Conservation (phyloP, 2,329 filamentous ascomycete genomes). For the Piedraia hortae region DNA sequence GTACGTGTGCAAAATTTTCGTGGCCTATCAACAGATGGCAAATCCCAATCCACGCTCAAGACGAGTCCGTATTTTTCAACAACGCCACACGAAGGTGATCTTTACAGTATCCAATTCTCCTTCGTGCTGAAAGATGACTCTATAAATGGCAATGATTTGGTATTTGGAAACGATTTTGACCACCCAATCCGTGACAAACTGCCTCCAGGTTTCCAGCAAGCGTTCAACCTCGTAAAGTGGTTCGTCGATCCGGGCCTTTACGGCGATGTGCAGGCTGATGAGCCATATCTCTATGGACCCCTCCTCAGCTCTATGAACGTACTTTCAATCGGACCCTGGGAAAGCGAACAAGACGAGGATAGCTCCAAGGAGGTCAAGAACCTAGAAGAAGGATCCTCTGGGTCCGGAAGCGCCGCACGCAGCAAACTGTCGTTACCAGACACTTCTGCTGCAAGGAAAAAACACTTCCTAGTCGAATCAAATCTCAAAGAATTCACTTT, state of each 20-base stretch:
- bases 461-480: constrained; percentile 29
- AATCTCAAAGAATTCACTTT: constrained; percentile 31
- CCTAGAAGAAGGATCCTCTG: constrained; percentile 25
- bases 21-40: constrained; percentile 39
- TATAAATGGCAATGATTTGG: constrained; percentile 44
- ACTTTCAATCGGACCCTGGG: constrained; percentile 33
- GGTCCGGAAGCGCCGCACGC: constrained; percentile 17
- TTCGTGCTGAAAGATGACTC: constrained; percentile 42
- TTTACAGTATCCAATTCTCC: constrained; percentile 59
- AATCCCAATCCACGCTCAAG: constrained; percentile 17
- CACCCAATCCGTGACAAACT: constrained; percentile 63
- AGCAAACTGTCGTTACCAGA: constrained; percentile 15
- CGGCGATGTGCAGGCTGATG: constrained; percentile 66
- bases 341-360: constrained; percentile 10
- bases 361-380: constrained; percentile 31
- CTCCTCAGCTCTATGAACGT: constrained; percentile 57
- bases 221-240: constrained; percentile 66
- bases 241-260: constrained; percentile 77
- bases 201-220: constrained; percentile 63
- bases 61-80: constrained; percentile 54
- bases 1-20: constrained; percentile 44
- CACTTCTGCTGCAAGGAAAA: constrained; percentile 23
- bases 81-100: constrained; percentile 42
- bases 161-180: constrained; percentile 93
- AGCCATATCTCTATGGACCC: constrained; percentile 63